Base-by-base conservation (phyloP, 257 asterid genomes). In the Anisodus acutangulus region DNA sequence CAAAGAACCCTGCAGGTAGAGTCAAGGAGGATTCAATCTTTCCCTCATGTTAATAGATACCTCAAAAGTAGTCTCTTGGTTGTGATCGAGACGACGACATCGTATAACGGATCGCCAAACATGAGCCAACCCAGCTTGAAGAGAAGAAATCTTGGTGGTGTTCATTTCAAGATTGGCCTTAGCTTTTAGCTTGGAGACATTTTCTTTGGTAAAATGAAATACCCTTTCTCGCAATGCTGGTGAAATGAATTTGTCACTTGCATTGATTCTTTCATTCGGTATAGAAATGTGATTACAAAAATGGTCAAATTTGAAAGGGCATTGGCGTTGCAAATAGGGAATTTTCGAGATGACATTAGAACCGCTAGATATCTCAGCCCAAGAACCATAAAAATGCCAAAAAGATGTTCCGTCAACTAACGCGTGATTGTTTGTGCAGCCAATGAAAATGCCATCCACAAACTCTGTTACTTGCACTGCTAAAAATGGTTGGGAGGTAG, bases 101-200 rank as follows among this genome's bases (percentile, higher is more conserved):
- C 92, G 87, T 19, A 86, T 63, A 9, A 88, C 17, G 12, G 92
- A 85, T 17, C 86, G 70, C 93, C 95, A 92, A 9, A 89, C 10
- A 53, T 86, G 93, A 5, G 93, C 94, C 19, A 87, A 41, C 39
- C 88, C 19, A n/a, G 94, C 91, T 74, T 90, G 95, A 7, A 92
- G 88, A 6, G 92, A 64, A 0, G 92, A 88, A 39, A 87, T 88
- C 9, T 58, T 54, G 15, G 58, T 83, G 69, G 81, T 60, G 4
- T 64, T 68, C 4, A 84, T 84, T 81, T 90, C 88, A 2, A 85
- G 35, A 51, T 83, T 91, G 31, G 93, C 92, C 82, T 72, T 89
- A 0, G 70, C 22, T 83, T 91, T 91, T 19, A 91, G 85, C n/a
- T 45, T 64, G 8, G 88, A 68, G 2, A 91, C 7, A 2, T 55